A percentile compares a stretch with the other conserved stretches of the same genome.
Evolutionary conservation across 371 early-diverging fungal genomes (phyloP).

Genomic region (Ordospora colligata): DNA sequence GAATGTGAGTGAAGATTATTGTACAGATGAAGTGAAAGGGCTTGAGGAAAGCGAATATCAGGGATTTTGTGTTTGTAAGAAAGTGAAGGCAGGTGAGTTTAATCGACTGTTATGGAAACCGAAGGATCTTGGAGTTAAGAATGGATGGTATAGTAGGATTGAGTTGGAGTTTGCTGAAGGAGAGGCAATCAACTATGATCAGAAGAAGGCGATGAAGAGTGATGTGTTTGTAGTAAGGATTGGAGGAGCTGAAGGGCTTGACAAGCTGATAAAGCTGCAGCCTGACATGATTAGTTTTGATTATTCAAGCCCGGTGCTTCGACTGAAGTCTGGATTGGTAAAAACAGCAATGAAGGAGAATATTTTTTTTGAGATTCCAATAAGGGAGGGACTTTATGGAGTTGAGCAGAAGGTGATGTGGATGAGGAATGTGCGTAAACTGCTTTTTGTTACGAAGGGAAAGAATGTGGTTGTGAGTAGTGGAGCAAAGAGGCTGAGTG

Average conservation of each 20-base stretch:
- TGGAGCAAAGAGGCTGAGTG: slow-evolving; percentile 7
- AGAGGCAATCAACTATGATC: not conserved
- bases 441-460: slow-evolving; percentile 30
- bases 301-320: not conserved
- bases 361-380: slow-evolving; percentile 30
- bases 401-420: slow-evolving; percentile 4
- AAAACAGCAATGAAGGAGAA: slow-evolving; percentile 13
- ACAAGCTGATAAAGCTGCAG: slow-evolving; percentile 1
- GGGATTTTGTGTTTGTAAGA: slow-evolving; percentile 19
- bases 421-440: slow-evolving; percentile 18
- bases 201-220: not conserved
- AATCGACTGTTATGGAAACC: not conserved
- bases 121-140: not conserved
- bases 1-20: not conserved
- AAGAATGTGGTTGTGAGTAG: slow-evolving; percentile 28
- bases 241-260: not conserved
- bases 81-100: not conserved
- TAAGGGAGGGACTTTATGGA: slow-evolving; percentile 13
- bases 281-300: slow-evolving; percentile 34
- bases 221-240: slow-evolving; percentile 5
- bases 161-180: not conserved
- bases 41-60: slow-evolving; percentile 8
- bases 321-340: not conserved
- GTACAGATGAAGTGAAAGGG: not conserved
- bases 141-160: not conserved